These are phyloP conservation scores for Elongisporangium undulatum DNA, from an alignment of 352 stramenopile genomes.

Conservation along the genomic window DNA sequence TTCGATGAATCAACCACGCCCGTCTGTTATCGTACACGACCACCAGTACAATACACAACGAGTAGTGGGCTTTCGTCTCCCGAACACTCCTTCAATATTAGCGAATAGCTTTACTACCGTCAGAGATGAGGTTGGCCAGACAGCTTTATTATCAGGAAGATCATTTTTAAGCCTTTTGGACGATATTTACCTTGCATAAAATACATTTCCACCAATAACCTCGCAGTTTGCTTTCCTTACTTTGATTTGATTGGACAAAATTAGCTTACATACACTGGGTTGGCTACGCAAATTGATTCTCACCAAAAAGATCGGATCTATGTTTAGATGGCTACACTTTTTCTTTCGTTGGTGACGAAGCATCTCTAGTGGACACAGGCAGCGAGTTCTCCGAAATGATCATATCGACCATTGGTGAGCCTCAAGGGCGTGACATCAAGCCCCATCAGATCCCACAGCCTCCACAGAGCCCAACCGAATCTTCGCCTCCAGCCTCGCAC, in stretches of 20 bases:
- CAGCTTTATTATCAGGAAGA: conserved; percentile 43
- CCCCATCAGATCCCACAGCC: background rate
- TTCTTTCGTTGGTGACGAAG: background rate
- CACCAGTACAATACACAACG: conserved; percentile 42
- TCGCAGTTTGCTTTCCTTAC: conserved; percentile 14
- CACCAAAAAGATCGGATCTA: background rate
- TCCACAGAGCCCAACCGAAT: background rate
- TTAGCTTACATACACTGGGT: background rate
- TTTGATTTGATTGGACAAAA: conserved; percentile 9
- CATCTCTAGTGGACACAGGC: too few relatives aligned
- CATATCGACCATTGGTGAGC: background rate
- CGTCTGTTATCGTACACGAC: conserved; percentile 44
- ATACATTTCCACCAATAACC: conserved; percentile 17
- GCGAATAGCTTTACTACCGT: conserved; percentile 64
- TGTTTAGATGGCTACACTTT: background rate
- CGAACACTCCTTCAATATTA: conserved; percentile 19
- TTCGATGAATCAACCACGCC: conserved; percentile 32
- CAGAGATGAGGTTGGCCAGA: conserved; percentile 51
- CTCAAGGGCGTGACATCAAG: background rate
- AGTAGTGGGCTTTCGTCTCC: conserved; percentile 25
- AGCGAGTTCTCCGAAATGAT: background rate
- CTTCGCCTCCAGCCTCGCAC: background rate
- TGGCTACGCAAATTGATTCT: background rate
- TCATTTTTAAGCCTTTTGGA: conserved; percentile 53
- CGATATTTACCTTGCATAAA: conserved; percentile 35